phyloP scores from a whole-genome alignment of 495 filamentous ascomycete species.

The Letharia columbiana region DNA sequence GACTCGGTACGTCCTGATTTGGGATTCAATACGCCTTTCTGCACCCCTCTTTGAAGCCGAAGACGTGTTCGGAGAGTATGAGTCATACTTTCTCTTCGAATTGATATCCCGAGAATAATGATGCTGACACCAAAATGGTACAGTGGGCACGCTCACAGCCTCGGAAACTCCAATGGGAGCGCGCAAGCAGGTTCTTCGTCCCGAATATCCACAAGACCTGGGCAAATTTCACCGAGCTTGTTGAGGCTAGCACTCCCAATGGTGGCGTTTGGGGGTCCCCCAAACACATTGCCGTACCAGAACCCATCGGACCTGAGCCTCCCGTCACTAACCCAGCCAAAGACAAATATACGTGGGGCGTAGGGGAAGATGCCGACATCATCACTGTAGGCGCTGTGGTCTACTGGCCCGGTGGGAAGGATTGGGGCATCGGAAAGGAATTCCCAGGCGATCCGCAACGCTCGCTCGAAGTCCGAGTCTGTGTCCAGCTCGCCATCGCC shows the following conservation, averaged over 20 bases:
- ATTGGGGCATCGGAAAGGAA: not conserved
- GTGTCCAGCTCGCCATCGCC: not conserved
- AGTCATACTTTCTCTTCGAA: not conserved
- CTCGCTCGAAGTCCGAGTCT: not conserved
- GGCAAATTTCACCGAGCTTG: conserved; percentile 35
- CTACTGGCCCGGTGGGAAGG: not conserved
- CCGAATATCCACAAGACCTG: conserved; percentile 50
- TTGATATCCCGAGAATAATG: not conserved
- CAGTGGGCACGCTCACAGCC: not conserved
- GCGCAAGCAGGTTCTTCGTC: not conserved
- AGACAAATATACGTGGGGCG: not conserved
- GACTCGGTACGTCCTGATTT: not conserved
- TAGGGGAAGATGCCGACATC: not conserved
- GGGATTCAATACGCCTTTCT: too few relatives aligned
- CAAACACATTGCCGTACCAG: not conserved
- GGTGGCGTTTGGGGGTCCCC: conserved; percentile 13
- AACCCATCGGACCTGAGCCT: conserved; percentile 4
- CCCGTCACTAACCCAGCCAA: not conserved
- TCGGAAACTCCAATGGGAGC: not conserved
- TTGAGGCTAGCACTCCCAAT: not conserved
- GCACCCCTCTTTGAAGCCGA: too few relatives aligned
- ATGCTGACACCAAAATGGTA: not conserved
- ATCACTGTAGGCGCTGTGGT: not conserved
- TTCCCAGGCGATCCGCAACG: conserved; percentile 5
- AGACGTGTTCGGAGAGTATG: too few relatives aligned